Evolutionary conservation across 2,329 filamentous ascomycete genomes (phyloP).

Genomic region (Ophiostoma tasmaniense): DNA sequence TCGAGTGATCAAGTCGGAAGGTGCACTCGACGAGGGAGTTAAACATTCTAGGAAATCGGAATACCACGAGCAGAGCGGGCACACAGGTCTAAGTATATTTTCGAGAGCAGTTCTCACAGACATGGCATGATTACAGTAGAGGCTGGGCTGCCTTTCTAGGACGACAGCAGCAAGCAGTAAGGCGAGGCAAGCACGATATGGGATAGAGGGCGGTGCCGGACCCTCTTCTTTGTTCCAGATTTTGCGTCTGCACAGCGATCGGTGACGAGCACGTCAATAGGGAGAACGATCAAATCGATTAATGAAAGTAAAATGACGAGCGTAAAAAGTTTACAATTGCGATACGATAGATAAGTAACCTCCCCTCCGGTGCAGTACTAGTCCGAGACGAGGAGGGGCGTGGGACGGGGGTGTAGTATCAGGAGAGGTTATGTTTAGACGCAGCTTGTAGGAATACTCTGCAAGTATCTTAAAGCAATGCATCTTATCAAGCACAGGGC

Average conservation of each 20-base stretch:
- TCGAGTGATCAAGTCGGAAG: not conserved
- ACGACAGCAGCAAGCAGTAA: not conserved
- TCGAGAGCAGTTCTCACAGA: not conserved
- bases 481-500: not conserved
- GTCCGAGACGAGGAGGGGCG: slow-evolving; percentile 5
- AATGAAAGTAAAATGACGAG: not conserved
- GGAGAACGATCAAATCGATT: not conserved
- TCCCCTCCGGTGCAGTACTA: not conserved
- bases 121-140: not conserved
- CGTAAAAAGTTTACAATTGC: not conserved
- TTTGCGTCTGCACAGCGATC: not conserved
- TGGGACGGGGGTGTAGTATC: slow-evolving; percentile 1
- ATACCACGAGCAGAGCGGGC: not conserved
- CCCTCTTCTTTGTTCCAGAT: slow-evolving; percentile 1
- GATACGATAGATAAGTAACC: slow-evolving; percentile 4
- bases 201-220: not conserved
- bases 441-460: too few species aligned
- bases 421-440: not conserved
- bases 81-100: not conserved
- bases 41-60: not conserved
- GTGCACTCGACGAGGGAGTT: not conserved
- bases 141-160: not conserved
- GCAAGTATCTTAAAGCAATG: not conserved
- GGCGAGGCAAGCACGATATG: slow-evolving; percentile 4
- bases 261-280: not conserved